Base-by-base conservation (phyloP, 495 filamentous ascomycete species). In the Aspergillus bridgeri region DNA sequence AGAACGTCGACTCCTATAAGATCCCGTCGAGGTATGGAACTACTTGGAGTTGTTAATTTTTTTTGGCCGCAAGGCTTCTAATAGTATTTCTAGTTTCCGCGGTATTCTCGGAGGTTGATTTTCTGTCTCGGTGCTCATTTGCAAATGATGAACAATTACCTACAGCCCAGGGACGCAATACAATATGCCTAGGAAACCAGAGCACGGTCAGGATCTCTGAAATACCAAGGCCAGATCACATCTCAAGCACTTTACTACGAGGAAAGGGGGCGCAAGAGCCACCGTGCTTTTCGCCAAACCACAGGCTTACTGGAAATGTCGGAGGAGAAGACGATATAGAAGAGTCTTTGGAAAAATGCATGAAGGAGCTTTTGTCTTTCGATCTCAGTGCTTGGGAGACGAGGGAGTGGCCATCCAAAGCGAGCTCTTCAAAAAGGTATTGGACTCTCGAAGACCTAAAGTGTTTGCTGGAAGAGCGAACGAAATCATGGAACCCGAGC, bases 61-160 rank as follows among this genome's bases (percentile, higher is more conserved):
- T 19, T 51, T 20, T 47, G 88, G 85, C 88, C 45, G 78, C 83
- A 27, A 83, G 89, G 63, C 76, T 88, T 45, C n/a, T n/a, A n/a
- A 74, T 81, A 1, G 92, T 90, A 67, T 87, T 83, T 86, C 75
- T 75, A 76, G 17, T 89, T 90, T 61, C 77, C 19, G 8, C 1
- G 17, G 38, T 17, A 9, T 23, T 45, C 6, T 53, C 51, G 8
- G 27, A 44, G 18, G 19, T 23, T 3, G 29, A 47, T 47, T 47
- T 47, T 47, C 44, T 47, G 11, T 38, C 33, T 38, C 33, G 33
- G 5, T 15, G 7, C 33, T 11, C 33, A 11, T 2, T 38, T 8
- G 13, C 33, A 13, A 38, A 38, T 38, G 11, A 11, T 13, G 9
- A 38, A 38, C 33, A 11, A 38, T 15, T 38, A 4, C 17, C 33